Conservation (phyloP, 2,329 filamentous ascomycete species). For the Alternaria brassicicola region DNA sequence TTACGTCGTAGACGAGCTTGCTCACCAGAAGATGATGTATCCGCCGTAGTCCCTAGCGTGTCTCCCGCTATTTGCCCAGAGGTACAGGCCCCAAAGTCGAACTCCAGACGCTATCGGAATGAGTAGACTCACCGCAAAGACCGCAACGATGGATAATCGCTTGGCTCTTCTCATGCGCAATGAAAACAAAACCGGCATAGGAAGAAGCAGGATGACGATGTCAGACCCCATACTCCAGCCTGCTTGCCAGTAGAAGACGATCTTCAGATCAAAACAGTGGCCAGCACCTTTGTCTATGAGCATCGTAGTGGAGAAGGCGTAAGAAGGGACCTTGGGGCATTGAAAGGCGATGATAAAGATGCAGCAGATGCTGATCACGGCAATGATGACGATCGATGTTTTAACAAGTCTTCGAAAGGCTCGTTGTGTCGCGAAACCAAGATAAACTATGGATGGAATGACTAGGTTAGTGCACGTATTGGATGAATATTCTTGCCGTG, state of each 20-base stretch:
- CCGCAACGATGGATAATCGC: constrained; percentile 25
- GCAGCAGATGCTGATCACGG: constrained; percentile 16
- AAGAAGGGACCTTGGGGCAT: constrained; percentile 24
- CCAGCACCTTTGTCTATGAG: constrained; percentile 13
- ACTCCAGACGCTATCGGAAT: constrained; percentile 29
- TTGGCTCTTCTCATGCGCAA: constrained; percentile 33
- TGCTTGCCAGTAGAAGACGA: constrained; percentile 28
- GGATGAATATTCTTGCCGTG: not conserved
- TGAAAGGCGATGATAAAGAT: constrained; percentile 30
- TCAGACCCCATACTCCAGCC: constrained; percentile 35
- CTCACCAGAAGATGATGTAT: constrained; percentile 32
- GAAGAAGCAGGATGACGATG: constrained; percentile 28
- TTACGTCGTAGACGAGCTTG: not conserved
- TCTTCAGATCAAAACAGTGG: constrained; percentile 22
- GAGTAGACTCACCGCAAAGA: constrained; percentile 32
- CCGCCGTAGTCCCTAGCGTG: constrained; percentile 28
- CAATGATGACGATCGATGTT: constrained; percentile 21
- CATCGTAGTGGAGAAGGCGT: constrained; percentile 20
- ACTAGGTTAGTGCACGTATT: not conserved
- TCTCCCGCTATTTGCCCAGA: constrained; percentile 21
- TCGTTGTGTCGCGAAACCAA: constrained; percentile 29
- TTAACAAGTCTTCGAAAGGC: constrained; percentile 27
- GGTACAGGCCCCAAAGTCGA: constrained; percentile 24
- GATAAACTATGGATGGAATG: constrained; percentile 19
- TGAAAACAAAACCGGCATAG: constrained; percentile 31